phyloP scores from a whole-genome alignment of 352 stramenopile genomes.

The Pythium aquatile region DNA sequence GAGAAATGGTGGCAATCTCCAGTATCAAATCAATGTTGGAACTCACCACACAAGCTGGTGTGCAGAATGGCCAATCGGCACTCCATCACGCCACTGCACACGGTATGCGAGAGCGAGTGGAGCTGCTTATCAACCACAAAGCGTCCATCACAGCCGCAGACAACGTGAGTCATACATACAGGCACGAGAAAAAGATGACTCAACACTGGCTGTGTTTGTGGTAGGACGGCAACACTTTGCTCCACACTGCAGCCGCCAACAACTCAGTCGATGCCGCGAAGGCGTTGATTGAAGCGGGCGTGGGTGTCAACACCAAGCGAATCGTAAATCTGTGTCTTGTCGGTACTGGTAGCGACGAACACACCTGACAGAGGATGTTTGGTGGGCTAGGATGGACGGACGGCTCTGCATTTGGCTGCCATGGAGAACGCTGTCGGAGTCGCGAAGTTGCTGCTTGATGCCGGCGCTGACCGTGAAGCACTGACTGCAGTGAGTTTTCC shows the following conservation, averaged over 20 bases:
- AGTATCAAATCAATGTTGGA: too few relatives aligned
- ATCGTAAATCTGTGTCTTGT: not conserved
- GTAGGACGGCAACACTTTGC: not conserved
- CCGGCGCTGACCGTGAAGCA: not conserved
- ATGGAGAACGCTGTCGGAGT: not conserved
- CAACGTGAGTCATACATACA: not conserved
- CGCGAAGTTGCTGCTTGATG: not conserved
- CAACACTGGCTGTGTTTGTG: not conserved
- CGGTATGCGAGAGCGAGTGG: not conserved
- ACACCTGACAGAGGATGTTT: not conserved
- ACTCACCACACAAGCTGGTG: too few relatives aligned
- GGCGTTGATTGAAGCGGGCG: not conserved
- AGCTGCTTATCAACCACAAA: not conserved
- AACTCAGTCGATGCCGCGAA: not conserved
- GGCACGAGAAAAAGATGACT: not conserved
- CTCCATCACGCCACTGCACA: not conserved
- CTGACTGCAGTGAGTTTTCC: not conserved
- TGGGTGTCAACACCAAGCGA: not conserved
- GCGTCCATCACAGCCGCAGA: not conserved
- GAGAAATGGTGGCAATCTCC: not conserved
- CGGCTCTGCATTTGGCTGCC: not conserved
- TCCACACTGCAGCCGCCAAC: not conserved
- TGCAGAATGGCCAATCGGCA: not conserved
- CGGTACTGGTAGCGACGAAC: too few relatives aligned
- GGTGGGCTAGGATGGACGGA: not conserved